Conservation (phyloP, 805 yeast species). For the Maudiozyma bulderi region DNA sequence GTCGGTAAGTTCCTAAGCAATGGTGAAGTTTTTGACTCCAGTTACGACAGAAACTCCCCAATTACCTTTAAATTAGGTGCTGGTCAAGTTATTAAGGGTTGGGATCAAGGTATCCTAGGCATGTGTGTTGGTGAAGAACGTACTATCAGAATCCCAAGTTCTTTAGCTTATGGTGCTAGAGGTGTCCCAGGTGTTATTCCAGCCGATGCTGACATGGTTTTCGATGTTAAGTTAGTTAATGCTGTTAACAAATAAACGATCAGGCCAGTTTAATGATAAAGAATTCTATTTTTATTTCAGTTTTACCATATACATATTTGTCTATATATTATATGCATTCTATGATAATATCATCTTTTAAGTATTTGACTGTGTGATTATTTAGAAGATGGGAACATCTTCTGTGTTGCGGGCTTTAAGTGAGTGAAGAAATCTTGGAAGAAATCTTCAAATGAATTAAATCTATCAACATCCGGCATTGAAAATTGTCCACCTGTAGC, state of each 20-base stretch:
- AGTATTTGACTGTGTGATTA: not conserved
- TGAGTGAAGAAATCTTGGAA: slow-evolving; percentile 39
- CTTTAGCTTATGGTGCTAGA: slow-evolving; percentile 64
- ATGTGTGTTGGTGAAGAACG: slow-evolving; percentile 90
- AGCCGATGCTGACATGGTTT: slow-evolving; percentile 55
- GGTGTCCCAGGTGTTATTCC: slow-evolving; percentile 78
- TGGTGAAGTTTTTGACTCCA: slow-evolving; percentile 70
- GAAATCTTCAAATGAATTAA: slow-evolving; percentile 47
- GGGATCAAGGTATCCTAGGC: slow-evolving; percentile 78
- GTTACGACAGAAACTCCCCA: slow-evolving; percentile 55
- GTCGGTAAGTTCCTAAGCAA: slow-evolving; percentile 53
- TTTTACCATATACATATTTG: not conserved
- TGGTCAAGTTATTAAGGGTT: slow-evolving; percentile 77
- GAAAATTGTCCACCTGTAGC: not conserved
- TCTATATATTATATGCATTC: not conserved
- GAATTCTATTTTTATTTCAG: too few species aligned
- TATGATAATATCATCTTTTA: not conserved
- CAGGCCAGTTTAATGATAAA: not conserved
- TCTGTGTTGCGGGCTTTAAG: slow-evolving; percentile 28
- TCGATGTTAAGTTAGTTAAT: slow-evolving; percentile 24
- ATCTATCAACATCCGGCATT: slow-evolving; percentile 40
- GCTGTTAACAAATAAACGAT: slow-evolving; percentile 1
- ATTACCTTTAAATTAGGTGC: slow-evolving; percentile 62
- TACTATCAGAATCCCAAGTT: slow-evolving; percentile 67
- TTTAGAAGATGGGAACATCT: slow-evolving; percentile 16